Evolutionary conservation across 371 early-diverging fungal genomes (phyloP).

Genomic region (Chytridiales sp.): DNA sequence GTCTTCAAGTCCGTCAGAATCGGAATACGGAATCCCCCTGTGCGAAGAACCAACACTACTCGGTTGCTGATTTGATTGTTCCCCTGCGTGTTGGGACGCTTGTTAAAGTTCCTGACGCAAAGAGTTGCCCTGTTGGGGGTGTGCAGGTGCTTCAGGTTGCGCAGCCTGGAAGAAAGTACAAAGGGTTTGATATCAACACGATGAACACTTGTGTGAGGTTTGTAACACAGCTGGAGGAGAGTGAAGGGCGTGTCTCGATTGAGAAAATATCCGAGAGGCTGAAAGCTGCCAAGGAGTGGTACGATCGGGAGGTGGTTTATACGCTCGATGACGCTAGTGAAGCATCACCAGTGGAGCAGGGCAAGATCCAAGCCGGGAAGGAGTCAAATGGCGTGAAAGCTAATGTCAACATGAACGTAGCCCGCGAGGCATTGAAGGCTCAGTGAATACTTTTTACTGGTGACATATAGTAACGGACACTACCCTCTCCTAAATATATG

Average conservation of each 20-base stretch:
- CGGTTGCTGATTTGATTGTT: constrained; percentile 42
- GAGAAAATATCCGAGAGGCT: constrained; percentile 19
- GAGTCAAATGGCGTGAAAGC: too few species aligned
- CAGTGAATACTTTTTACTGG: too few species aligned
- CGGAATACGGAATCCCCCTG: background rate
- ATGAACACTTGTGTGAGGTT: constrained; percentile 47
- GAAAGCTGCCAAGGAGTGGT: constrained; percentile 30
- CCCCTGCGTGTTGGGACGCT: constrained; percentile 33
- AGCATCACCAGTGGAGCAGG: too few species aligned
- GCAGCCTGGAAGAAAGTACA: constrained; percentile 30
- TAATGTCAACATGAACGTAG: too few species aligned
- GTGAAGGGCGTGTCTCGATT: constrained; percentile 15
- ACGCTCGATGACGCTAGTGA: too few species aligned
- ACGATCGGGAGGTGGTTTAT: constrained; percentile 21
- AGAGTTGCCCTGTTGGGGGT: constrained; percentile 21
- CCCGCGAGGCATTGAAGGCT: too few species aligned
- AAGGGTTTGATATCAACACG: constrained; percentile 31
- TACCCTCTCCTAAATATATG: too few species aligned
- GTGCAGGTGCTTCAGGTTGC: constrained; percentile 30
- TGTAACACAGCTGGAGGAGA: constrained; percentile 12
- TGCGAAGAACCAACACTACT: constrained; percentile 2
- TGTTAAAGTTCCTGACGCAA: constrained; percentile 23
- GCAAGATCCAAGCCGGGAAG: too few species aligned
- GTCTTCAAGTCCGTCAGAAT: constrained; percentile 28
- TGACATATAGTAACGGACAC: too few species aligned